phyloP scores from a whole-genome alignment of 441 rosid genomes.

The Jatropha multifida region DNA sequence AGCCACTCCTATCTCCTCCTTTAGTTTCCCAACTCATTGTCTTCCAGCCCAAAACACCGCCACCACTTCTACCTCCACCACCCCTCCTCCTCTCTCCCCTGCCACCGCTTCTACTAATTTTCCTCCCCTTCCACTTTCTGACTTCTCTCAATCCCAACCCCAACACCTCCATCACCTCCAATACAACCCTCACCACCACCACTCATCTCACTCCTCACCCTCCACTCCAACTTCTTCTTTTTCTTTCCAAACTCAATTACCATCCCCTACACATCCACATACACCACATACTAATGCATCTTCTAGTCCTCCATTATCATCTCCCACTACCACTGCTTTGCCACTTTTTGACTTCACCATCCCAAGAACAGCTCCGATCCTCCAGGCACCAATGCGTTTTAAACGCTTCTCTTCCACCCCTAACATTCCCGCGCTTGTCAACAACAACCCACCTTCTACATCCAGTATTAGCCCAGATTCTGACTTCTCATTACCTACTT shows the following conservation, averaged over 20 bases:
- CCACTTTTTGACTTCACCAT: constrained; percentile 48
- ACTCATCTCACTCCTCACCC: constrained; percentile 32
- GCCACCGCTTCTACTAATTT: constrained; percentile 17
- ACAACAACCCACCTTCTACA: background rate
- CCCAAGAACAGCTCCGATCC: constrained; percentile 53
- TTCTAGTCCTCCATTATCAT: constrained; percentile 44
- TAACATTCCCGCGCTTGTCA: constrained; percentile 9
- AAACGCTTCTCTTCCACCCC: constrained; percentile 35
- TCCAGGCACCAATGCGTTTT: constrained; percentile 45
- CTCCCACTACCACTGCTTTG: constrained; percentile 42
- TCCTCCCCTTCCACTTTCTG: constrained; percentile 11
- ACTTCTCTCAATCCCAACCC: constrained; percentile 15
- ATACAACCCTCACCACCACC: constrained; percentile 34
- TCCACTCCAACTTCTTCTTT: constrained; percentile 44
- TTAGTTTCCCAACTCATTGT: constrained; percentile 28
- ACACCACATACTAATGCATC: constrained; percentile 24
- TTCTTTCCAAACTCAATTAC: constrained; percentile 41
- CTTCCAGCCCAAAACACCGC: constrained; percentile 32
- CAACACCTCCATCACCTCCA: constrained; percentile 36
- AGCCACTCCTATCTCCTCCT: constrained; percentile 10
- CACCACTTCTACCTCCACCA: constrained; percentile 27
- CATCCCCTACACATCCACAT: constrained; percentile 24
- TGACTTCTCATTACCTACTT: constrained; percentile 27
- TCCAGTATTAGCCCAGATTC: background rate
- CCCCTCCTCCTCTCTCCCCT: constrained; percentile 37